phyloP scores from a whole-genome alignment of 495 filamentous ascomycete species.

The Articulospora tetracladia region DNA sequence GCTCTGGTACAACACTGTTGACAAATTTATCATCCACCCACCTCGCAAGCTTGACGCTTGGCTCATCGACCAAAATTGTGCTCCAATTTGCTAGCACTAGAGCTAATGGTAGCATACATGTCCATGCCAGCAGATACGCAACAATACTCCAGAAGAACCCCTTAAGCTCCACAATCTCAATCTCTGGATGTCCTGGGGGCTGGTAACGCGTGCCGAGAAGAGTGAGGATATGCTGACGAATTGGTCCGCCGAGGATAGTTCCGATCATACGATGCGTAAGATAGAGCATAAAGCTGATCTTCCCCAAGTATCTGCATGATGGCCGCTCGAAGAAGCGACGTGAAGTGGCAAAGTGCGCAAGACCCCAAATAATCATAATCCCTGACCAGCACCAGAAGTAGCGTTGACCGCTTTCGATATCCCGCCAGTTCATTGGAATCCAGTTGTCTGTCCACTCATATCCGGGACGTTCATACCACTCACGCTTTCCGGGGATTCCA shows the following conservation, averaged over 20 bases:
- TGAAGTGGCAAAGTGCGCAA: background rate
- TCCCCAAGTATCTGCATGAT: background rate
- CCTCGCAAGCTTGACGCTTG: background rate
- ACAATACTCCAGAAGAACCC: background rate
- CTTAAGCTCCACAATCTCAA: background rate
- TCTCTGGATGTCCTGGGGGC: background rate
- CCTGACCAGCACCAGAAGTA: background rate
- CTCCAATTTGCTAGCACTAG: background rate
- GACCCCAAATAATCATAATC: background rate
- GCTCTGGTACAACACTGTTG: background rate
- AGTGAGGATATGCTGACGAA: background rate
- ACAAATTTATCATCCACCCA: constrained; percentile 3
- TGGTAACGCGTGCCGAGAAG: background rate
- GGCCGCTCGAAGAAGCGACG: background rate
- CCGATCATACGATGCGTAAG: background rate
- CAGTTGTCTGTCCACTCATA: background rate
- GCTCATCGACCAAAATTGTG: background rate
- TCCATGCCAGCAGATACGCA: background rate
- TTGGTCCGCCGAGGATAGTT: background rate
- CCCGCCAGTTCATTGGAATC: background rate
- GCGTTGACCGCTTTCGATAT: background rate
- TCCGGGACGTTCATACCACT: background rate
- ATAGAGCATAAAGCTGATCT: background rate
- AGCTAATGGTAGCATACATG: background rate
- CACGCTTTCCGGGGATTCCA: background rate